phyloP scores from a whole-genome alignment of 176 grass and related monocot species.

The Aegilops umbellulata region DNA sequence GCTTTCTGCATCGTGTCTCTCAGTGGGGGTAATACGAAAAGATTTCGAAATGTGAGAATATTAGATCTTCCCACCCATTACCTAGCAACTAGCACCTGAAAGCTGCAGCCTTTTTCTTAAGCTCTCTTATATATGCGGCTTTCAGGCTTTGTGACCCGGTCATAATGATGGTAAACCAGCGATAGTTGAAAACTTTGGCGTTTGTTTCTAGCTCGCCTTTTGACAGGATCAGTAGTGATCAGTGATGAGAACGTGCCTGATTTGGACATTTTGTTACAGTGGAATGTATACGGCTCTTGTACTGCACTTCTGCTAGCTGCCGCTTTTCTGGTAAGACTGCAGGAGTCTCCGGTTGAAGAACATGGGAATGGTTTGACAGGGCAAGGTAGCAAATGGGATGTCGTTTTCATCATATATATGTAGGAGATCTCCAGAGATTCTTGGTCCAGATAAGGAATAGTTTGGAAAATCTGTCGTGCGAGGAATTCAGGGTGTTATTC shows the following conservation, averaged over 20 bases:
- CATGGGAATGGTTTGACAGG: conserved; percentile 23
- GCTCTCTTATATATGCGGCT: not conserved
- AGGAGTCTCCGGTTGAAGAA: conserved; percentile 45
- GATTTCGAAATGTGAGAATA: conserved; percentile 32
- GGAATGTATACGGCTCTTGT: conserved; percentile 14
- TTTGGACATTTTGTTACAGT: conserved; percentile 8
- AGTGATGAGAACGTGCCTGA: conserved; percentile 19
- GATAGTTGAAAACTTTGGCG: conserved; percentile 39
- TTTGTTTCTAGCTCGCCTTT: conserved; percentile 39
- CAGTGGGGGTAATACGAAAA: conserved; percentile 24
- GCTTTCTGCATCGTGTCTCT: conserved; percentile 41
- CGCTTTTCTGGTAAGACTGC: conserved; percentile 4
- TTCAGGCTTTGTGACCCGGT: conserved; percentile 32
- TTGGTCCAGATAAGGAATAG: not conserved
- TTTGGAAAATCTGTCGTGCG: conserved; percentile 1
- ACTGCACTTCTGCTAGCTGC: no score
- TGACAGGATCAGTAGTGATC: conserved; percentile 33
- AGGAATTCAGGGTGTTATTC: not conserved
- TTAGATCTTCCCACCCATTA: conserved; percentile 50
- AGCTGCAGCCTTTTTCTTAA: conserved; percentile 2
- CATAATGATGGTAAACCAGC: conserved; percentile 32
- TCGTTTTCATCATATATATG: conserved; percentile 13
- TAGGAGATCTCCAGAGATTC: conserved; percentile 15
- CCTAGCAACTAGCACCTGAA: conserved; percentile 38
- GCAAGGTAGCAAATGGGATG: not conserved